These are phyloP conservation scores for Phanerochaete carnosa DNA, from an alignment of 768 basidiomycete genomes.

Conservation along the genomic window DNA sequence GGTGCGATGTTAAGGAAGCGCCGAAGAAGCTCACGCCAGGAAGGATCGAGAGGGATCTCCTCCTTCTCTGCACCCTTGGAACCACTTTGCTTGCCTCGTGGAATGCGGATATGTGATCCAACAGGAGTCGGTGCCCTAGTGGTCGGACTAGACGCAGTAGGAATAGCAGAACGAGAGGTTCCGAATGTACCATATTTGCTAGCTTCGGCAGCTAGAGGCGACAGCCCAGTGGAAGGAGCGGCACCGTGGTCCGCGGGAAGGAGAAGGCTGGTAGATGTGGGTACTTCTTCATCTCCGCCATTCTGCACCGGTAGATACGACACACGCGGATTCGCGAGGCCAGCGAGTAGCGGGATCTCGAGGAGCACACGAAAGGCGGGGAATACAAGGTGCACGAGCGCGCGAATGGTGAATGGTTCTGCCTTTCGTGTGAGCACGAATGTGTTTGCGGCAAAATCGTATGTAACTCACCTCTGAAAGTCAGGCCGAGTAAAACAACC, in stretches of 20 bases:
- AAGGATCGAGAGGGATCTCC: conserved; percentile 57
- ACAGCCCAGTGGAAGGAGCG: conserved; percentile 49
- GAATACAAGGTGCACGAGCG: conserved; percentile 49
- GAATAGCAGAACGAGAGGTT: conserved; percentile 43
- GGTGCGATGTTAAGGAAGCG: conserved; percentile 69
- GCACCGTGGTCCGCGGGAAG: conserved; percentile 47
- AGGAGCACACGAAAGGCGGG: conserved; percentile 65
- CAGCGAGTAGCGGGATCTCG: conserved; percentile 55
- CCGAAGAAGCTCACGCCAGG: conserved; percentile 65
- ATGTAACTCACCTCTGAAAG: conserved; percentile 12
- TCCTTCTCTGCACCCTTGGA: conserved; percentile 33
- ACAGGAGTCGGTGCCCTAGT: conserved; percentile 43
- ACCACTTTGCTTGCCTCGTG: conserved; percentile 17
- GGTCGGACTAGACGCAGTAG: conserved; percentile 46
- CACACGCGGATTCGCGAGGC: conserved; percentile 61
- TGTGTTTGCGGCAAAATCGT: not conserved
- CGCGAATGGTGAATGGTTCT: conserved; percentile 30
- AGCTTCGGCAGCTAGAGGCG: conserved; percentile 37
- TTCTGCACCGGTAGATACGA: conserved; percentile 53
- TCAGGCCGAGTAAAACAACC: conserved; percentile 38
- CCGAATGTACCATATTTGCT: conserved; percentile 80
- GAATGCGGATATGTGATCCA: conserved; percentile 32
- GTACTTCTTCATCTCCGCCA: conserved; percentile 32
- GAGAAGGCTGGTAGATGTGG: conserved; percentile 52
- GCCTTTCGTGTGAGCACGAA: conserved; percentile 14